These are phyloP conservation scores for Silene latifolia DNA, from an alignment of 148 eudicot species.

Conservation along the genomic window DNA sequence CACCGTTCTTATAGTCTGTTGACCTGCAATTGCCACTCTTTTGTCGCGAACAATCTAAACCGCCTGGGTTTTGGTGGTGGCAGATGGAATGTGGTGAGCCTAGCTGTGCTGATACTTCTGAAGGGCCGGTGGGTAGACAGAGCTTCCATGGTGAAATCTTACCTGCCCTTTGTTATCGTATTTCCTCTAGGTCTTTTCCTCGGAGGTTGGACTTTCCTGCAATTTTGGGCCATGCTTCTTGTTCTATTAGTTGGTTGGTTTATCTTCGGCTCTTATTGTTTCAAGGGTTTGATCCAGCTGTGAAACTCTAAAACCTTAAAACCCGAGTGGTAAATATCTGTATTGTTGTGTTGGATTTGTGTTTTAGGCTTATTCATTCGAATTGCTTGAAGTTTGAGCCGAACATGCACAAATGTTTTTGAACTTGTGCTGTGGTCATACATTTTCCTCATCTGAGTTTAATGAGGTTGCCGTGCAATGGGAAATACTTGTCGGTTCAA, in stretches of 20 bases:
- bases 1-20: slow-evolving; percentile 71
- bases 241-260: slow-evolving; percentile 78
- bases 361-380: neutral
- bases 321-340: neutral
- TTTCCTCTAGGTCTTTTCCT: slow-evolving; percentile 49
- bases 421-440: neutral
- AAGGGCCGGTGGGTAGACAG: slow-evolving; percentile 77
- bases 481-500: too few species aligned
- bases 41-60: slow-evolving; percentile 79
- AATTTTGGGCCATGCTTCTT: slow-evolving; percentile 50
- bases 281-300: slow-evolving; percentile 59
- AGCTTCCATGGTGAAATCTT: slow-evolving; percentile 46
- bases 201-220: slow-evolving; percentile 69
- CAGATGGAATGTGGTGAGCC: slow-evolving; percentile 83
- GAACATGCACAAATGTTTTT: neutral
- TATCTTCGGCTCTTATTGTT: slow-evolving; percentile 76
- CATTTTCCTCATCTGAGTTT: neutral
- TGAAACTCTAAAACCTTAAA: slow-evolving; percentile 22
- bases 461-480: neutral
- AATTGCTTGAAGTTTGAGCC: too few species aligned
- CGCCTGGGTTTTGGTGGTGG: slow-evolving; percentile 58
- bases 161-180: slow-evolving; percentile 53
- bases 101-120: slow-evolving; percentile 59
- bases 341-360: neutral
- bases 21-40: slow-evolving; percentile 96